A percentile compares a stretch with the other conserved stretches of the same genome.
phyloP scores from a whole-genome alignment of 768 basidiomycete genomes.

The Lactarius vividus region DNA sequence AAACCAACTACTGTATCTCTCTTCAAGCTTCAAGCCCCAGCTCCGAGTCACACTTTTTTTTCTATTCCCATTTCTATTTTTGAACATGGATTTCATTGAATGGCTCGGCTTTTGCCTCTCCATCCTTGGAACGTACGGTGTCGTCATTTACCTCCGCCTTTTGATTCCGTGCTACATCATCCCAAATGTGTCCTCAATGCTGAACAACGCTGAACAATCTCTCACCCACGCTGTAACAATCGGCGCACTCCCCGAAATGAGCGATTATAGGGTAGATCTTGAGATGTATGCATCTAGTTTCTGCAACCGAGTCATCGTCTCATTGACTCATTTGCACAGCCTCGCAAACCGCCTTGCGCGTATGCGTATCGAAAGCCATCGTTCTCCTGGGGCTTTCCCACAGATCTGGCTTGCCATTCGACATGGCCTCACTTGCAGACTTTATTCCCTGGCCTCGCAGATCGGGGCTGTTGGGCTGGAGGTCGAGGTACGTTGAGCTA shows the following conservation, averaged over 20 bases:
- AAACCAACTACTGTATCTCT: not conserved
- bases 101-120: slow-evolving; percentile 1
- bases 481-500: not conserved
- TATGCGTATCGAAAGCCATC: slow-evolving; percentile 7
- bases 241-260: not conserved
- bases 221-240: not conserved
- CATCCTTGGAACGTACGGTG: not conserved
- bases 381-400: not conserved
- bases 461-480: not conserved
- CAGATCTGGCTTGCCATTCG: slow-evolving; percentile 6
- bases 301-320: not conserved
- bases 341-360: not conserved
- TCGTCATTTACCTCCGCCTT: not conserved
- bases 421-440: slow-evolving; percentile 1
- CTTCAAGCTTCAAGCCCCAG: not conserved
- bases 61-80: not conserved
- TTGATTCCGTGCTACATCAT: not conserved
- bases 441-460: not conserved
- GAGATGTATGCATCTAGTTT: slow-evolving; percentile 1
- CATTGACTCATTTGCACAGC: not conserved
- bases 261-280: not conserved
- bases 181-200: not conserved
- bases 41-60: not conserved
- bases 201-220: not conserved
- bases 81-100: not conserved